A percentile compares a stretch with the other conserved stretches of the same genome.
phyloP scores from a whole-genome alignment of 129 eudicot genomes.

The Helianthus tuberosus region DNA sequence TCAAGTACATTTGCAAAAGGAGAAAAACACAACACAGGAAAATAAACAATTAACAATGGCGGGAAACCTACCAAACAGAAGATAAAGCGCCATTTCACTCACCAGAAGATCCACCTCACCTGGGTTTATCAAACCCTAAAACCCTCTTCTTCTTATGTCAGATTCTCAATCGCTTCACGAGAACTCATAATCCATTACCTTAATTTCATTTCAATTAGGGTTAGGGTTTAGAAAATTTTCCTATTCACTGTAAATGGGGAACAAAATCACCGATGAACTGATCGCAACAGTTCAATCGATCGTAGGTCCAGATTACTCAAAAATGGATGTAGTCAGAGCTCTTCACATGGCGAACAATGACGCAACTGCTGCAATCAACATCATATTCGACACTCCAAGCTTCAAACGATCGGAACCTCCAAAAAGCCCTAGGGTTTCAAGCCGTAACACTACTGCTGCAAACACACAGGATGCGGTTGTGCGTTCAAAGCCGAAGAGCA shows the following conservation, averaged over 20 bases:
- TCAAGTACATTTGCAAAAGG: too few species aligned
- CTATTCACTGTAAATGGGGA: constrained; percentile 45
- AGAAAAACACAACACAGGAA: too few species aligned
- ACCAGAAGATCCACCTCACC: constrained; percentile 1
- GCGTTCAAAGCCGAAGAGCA: constrained; percentile 21
- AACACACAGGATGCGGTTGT: constrained; percentile 19
- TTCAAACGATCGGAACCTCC: constrained; percentile 51
- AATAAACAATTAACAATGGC: constrained; percentile 21
- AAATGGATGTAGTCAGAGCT: constrained; percentile 93
- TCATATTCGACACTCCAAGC: constrained; percentile 79
- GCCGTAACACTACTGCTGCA: background rate
- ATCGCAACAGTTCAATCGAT: constrained; percentile 66
- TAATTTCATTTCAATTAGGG: constrained; percentile 27
- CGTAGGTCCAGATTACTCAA: constrained; percentile 68
- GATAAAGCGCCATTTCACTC: constrained; percentile 20
- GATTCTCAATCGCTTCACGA: background rate
- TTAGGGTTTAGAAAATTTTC: constrained; percentile 29
- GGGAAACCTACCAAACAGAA: constrained; percentile 33
- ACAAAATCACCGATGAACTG: constrained; percentile 65
- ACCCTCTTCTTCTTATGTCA: constrained; percentile 12
- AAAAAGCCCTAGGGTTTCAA: constrained; percentile 30
- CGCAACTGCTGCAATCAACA: constrained; percentile 87
- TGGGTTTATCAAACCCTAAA: constrained; percentile 29
- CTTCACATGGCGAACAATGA: constrained; percentile 96
- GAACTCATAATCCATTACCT: constrained; percentile 6